A percentile compares a stretch with the other conserved stretches of the same genome.
phyloP scores from a whole-genome alignment of 768 basidiomycete genomes.

The Paxillus involutus region DNA sequence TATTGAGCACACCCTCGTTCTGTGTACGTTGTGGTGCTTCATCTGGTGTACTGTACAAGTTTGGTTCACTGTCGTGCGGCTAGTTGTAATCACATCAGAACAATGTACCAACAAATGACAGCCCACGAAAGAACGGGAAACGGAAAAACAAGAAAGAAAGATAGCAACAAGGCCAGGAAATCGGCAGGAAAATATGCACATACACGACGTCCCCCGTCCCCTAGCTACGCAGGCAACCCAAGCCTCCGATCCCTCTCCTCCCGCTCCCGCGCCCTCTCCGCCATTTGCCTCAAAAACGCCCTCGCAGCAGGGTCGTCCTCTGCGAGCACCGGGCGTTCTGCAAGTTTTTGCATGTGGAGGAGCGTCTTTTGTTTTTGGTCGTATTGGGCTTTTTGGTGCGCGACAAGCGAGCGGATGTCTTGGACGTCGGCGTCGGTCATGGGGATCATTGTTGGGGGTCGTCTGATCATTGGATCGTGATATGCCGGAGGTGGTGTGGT shows the following conservation, averaged over 20 bases:
- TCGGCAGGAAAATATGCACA: too few species aligned
- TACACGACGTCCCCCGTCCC: too few species aligned
- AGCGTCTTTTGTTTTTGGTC: conserved; percentile 41
- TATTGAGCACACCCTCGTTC: neutral
- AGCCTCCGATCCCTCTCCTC: conserved; percentile 28
- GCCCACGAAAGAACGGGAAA: too few species aligned
- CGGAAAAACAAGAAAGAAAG: too few species aligned
- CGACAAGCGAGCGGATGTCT: conserved; percentile 64
- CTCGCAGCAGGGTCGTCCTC: conserved; percentile 8
- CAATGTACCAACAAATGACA: neutral
- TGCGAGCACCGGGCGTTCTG: conserved; percentile 29
- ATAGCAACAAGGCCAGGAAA: too few species aligned
- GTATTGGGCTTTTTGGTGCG: conserved; percentile 46
- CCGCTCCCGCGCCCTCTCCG: conserved; percentile 23
- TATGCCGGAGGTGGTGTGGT: too few species aligned
- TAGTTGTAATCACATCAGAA: neutral
- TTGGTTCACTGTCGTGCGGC: neutral
- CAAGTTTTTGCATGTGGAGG: conserved; percentile 44
- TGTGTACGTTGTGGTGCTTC: neutral
- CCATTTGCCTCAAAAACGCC: conserved; percentile 16
- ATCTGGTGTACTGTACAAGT: neutral
- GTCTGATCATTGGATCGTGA: conserved; percentile 58
- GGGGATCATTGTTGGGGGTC: conserved; percentile 72
- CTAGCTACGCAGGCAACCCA: conserved; percentile 22
- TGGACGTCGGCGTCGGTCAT: conserved; percentile 80